Evolutionary conservation across 2,329 filamentous ascomycete genomes (phyloP), one percentile per base, ranked within the genome.

Genomic region (Aspergillus ibericus): DNA sequence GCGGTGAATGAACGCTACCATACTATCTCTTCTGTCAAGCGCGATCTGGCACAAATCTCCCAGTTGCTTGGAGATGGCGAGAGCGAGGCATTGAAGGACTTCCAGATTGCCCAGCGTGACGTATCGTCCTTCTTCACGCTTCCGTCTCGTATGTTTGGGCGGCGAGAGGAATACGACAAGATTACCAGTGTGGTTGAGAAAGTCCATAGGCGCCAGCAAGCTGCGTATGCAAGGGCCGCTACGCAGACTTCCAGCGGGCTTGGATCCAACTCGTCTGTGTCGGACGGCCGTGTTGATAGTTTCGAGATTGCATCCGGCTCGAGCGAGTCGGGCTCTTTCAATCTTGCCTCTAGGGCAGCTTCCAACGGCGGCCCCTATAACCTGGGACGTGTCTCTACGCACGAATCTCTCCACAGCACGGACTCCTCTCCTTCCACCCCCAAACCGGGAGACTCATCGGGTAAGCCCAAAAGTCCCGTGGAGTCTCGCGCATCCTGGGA

Each of bases 41-140:
- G 91, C 68, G 93, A 98, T 71, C 77, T 98, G 51, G 75, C 87
- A 53, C 83, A 87, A 67, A 87, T 96, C 5, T 87, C 91, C 63
- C 83, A 88, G 63, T 82, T 93, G 36, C 79, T 97, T 6, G 86
- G 84, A 3, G 86, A 92, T 66, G 93, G 92, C 16, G 88, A 96
- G 66, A 82, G 83, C 60, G 78, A 85, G 53, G 86, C 87, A 0
- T 79, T 97, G 54, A 86, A 86, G 59, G 83, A 88, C 38, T 96
- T 91, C 81, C 82, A 85, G 62, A 87, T 96, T 59, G 93, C 86
- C 12, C 85, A 87, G n/a, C 91, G 88, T 58, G 93, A 98, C 73
- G 87, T 96, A 0, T 96, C 92, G 1, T 96, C 92, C 4, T 95
- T 96, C 70, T 97, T 97, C 76, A 89, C 92, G 65, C 82, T 97